Percentiles rank a stretch among this genome's conserved stretches.
Evolutionary conservation across 768 basidiomycete species (phyloP).

Genomic region (Exidia glandulosa): DNA sequence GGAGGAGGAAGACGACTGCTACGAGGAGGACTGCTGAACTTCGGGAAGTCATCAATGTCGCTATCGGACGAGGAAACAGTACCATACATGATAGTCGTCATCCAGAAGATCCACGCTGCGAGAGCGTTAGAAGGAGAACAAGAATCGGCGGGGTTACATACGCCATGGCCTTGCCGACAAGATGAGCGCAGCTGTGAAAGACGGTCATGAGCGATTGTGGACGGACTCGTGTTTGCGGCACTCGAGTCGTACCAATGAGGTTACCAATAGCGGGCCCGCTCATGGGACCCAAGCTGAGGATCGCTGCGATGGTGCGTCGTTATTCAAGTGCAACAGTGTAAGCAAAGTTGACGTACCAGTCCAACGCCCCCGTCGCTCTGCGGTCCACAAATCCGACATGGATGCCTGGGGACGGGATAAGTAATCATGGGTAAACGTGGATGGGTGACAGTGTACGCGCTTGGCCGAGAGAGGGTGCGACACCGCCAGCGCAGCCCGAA

Average conservation of each 20-base stretch:
- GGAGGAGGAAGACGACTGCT: neutral
- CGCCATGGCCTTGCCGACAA: neutral
- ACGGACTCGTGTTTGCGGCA: neutral
- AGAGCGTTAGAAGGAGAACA: neutral
- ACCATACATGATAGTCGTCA: neutral
- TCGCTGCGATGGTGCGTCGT: neutral
- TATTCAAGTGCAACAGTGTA: neutral
- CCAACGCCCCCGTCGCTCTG: neutral
- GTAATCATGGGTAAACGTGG: too few relatives aligned
- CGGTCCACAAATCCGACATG: slow-evolving; percentile 1
- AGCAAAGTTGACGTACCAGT: neutral
- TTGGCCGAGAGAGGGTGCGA: neutral
- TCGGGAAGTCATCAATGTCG: neutral
- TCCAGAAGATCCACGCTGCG: slow-evolving; percentile 6
- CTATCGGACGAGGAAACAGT: neutral
- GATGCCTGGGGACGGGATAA: too few relatives aligned
- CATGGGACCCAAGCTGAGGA: slow-evolving; percentile 2
- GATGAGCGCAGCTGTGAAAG: slow-evolving; percentile 1
- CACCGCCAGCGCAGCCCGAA: neutral
- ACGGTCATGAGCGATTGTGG: neutral
- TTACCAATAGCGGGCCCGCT: slow-evolving; percentile 2
- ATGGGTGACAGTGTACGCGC: neutral
- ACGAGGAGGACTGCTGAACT: slow-evolving; percentile 1
- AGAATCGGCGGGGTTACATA: neutral
- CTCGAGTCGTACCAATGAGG: neutral